A percentile compares a stretch with the other conserved stretches of the same genome.
phyloP scores from a whole-genome alignment of 257 asterid species.

The Paulownia fortunei region DNA sequence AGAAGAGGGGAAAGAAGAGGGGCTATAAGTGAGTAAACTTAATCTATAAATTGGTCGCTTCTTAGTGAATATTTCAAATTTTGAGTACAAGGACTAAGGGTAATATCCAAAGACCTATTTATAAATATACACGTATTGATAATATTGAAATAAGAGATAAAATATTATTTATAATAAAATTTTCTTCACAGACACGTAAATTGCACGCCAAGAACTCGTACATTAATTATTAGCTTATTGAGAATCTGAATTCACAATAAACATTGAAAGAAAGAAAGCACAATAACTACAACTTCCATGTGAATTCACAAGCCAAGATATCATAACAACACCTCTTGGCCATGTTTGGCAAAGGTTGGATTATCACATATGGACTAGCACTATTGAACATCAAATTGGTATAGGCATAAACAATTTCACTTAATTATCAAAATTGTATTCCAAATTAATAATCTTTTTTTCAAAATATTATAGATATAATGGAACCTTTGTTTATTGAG shows the following conservation, averaged over 20 bases:
- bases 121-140: too few relatives aligned
- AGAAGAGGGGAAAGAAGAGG: neutral
- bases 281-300: conserved; percentile 22
- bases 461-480: too few relatives aligned
- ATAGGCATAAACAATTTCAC: too few relatives aligned
- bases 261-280: neutral
- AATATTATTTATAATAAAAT: too few relatives aligned
- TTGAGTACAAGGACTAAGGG: neutral
- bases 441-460: too few relatives aligned
- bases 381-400: too few relatives aligned
- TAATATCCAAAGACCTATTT: neutral
- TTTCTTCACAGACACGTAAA: conserved; percentile 9
- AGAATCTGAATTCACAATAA: conserved; percentile 31
- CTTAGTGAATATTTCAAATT: neutral
- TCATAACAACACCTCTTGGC: neutral
- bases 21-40: neutral
- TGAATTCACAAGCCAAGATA: neutral
- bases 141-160: too few relatives aligned
- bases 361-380: neutral
- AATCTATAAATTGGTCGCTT: too few relatives aligned
- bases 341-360: conserved; percentile 14
- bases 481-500: too few relatives aligned
- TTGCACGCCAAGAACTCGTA: neutral
- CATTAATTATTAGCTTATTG: conserved; percentile 33
- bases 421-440: neutral